Percentiles rank a stretch among this genome's conserved stretches.
Conservation (phyloP, 2,329 filamentous ascomycete genomes). For the Samsoniella hepiali region DNA sequence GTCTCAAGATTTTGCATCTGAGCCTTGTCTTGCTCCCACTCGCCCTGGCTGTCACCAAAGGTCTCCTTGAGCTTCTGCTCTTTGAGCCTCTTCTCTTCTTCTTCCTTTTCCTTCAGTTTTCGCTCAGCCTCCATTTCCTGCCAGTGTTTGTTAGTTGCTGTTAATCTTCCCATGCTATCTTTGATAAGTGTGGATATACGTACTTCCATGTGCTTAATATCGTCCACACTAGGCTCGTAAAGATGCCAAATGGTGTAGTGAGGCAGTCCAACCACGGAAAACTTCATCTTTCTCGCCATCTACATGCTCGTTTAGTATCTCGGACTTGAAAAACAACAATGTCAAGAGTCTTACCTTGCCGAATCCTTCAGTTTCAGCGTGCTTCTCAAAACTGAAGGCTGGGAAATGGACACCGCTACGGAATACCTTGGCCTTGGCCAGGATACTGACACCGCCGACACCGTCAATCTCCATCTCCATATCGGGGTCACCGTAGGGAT, state of each 20-base stretch:
- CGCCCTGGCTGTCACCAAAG: slow-evolving; percentile 70
- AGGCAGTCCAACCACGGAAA: slow-evolving; percentile 89
- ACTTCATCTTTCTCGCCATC: slow-evolving; percentile 98
- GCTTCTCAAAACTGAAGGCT: slow-evolving; percentile 97
- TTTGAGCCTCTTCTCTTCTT: slow-evolving; percentile 68
- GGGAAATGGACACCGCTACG: slow-evolving; percentile 94
- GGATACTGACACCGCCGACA: slow-evolving; percentile 93
- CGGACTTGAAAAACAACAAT: not conserved
- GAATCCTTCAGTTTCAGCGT: slow-evolving; percentile 97
- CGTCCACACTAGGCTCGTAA: slow-evolving; percentile 97
- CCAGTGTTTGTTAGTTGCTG: slow-evolving; percentile 19
- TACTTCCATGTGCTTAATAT: slow-evolving; percentile 93
- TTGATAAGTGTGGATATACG: slow-evolving; percentile 19
- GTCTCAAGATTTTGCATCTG: slow-evolving; percentile 64
- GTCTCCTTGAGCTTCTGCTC: slow-evolving; percentile 75
- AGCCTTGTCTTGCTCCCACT: slow-evolving; percentile 90
- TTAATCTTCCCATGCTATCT: not conserved
- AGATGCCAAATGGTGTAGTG: slow-evolving; percentile 99
- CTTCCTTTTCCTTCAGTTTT: slow-evolving; percentile 66
- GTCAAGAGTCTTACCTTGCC: slow-evolving; percentile 68
- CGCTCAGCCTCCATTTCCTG: slow-evolving; percentile 92
- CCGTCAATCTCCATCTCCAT: slow-evolving; percentile 99
- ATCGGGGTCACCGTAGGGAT: slow-evolving; percentile 95
- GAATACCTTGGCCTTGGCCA: slow-evolving; percentile 95
- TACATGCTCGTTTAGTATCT: slow-evolving; percentile 35